Conservation (phyloP, 441 rosid species). For the Croton laevigatus region DNA sequence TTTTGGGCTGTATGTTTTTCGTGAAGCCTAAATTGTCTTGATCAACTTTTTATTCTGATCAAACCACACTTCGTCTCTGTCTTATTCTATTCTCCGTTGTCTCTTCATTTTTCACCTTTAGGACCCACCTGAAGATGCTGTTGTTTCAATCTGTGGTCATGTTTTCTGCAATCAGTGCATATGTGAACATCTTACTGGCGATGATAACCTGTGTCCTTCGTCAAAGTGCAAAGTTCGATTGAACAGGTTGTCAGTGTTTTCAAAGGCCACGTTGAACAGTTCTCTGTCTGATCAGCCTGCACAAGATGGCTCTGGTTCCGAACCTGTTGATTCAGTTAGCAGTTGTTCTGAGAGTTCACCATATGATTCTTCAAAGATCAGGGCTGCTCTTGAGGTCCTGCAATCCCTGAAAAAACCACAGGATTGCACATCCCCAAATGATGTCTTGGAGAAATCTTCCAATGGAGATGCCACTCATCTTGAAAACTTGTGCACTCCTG, state of each 20-base stretch:
- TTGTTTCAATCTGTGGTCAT: constrained; percentile 74
- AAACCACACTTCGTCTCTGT: background rate
- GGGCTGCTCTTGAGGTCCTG: constrained; percentile 76
- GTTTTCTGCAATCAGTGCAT: constrained; percentile 92
- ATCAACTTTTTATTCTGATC: background rate
- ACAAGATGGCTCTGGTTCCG: constrained; percentile 36
- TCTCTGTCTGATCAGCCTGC: constrained; percentile 39
- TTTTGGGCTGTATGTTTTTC: background rate
- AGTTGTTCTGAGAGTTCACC: constrained; percentile 27
- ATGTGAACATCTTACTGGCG: constrained; percentile 64
- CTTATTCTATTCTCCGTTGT: background rate
- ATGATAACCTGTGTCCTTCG: constrained; percentile 62
- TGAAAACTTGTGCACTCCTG: constrained; percentile 30
- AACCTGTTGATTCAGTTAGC: constrained; percentile 28
- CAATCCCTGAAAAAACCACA: constrained; percentile 48
- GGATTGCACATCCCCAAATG: constrained; percentile 26
- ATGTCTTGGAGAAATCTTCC: constrained; percentile 21
- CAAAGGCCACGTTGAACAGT: constrained; percentile 43
- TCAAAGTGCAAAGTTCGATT: constrained; percentile 58
- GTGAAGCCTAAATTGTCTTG: background rate
- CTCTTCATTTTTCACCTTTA: constrained; percentile 25
- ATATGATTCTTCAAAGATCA: constrained; percentile 72
- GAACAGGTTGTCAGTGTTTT: constrained; percentile 47
- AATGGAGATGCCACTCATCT: constrained; percentile 22
- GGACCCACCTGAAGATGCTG: constrained; percentile 98